Evolutionary conservation across 192 early-diverging fungal species (phyloP).

Genomic region (Mortierella antarctica): DNA sequence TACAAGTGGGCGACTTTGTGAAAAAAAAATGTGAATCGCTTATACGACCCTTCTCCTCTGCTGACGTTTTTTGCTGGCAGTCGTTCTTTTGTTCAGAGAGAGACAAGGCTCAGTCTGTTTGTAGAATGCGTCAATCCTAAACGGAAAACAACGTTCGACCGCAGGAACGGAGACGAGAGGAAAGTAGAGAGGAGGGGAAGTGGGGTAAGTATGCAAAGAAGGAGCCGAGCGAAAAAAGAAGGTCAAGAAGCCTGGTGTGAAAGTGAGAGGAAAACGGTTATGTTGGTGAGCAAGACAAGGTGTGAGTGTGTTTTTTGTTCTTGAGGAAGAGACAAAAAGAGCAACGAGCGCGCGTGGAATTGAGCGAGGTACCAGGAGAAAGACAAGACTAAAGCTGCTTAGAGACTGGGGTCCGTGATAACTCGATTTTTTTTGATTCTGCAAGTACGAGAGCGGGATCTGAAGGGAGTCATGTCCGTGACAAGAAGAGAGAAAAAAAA

Average conservation of each 20-base stretch:
- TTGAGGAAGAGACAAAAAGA: neutral
- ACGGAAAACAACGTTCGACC: neutral
- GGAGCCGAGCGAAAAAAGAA: conserved; percentile 3
- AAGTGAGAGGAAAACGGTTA: neutral
- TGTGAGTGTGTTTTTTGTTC: neutral
- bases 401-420: neutral
- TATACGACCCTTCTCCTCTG: neutral
- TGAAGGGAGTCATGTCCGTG: neutral
- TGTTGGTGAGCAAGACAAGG: conserved; percentile 8
- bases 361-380: neutral
- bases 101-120: neutral
- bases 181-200: conserved; percentile 6
- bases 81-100: neutral
- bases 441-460: neutral
- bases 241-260: neutral
- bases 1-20: neutral
- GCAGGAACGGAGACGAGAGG: conserved; percentile 2
- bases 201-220: conserved; percentile 14
- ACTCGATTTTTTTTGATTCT: neutral
- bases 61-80: neutral
- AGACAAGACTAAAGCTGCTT: too few species aligned
- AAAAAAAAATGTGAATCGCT: neutral
- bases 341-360: conserved; percentile 6
- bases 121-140: conserved; percentile 20
- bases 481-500: conserved; percentile 1